Evolutionary conservation across 495 filamentous ascomycete species (phyloP), one percentile per base, ranked within the genome.

Genomic region (Aspergillus olivimuriae): DNA sequence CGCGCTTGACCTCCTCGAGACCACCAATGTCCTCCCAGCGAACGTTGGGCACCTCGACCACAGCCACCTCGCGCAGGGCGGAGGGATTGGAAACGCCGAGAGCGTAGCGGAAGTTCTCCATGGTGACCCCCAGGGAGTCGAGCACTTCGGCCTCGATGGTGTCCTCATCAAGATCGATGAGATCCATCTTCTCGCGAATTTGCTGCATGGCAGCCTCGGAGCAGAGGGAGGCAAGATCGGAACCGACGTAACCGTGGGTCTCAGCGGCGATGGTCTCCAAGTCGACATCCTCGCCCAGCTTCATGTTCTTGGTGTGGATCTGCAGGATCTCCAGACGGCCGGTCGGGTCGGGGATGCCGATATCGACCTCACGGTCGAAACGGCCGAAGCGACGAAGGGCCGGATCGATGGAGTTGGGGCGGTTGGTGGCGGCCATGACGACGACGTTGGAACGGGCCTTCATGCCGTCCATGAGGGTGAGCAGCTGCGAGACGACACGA

Each of bases 251-350:
- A 73, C 92, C 92, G 72, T 98, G 92, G 39, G 92, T 98, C 75
- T 98, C 94, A 28, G 94, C 82, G 28, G 92, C 94, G 57, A 98
- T 96, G 55, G 87, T 81, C 74, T 95, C 89, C 16, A 98, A 83
- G 60, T 98, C 92, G 32, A 98, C 92, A 62, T 97, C 92, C 34
- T 95, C 94, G 36, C 73, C 89, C 21, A 98, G 80, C 77, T 97
- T 98, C 92, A 98, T 98, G 80, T 98, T 98, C 82, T 98, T 98
- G 55, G 94, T 97, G 75, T 98, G 92, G 52, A 98, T 98, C 68
- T 90, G 86, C 37, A 98, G 80, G 62, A 98, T 96, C 74, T 98
- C 92, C 33, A 98, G 86, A 80, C 94, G 92, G 49, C 92, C 92
- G 58, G 92, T 97, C 41, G 94, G 92, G 69, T 97, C 91, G 24